A percentile compares a stretch with the other conserved stretches of the same genome.
Evolutionary conservation across 768 basidiomycete species (phyloP).

Genomic region (Inosperma sp.): DNA sequence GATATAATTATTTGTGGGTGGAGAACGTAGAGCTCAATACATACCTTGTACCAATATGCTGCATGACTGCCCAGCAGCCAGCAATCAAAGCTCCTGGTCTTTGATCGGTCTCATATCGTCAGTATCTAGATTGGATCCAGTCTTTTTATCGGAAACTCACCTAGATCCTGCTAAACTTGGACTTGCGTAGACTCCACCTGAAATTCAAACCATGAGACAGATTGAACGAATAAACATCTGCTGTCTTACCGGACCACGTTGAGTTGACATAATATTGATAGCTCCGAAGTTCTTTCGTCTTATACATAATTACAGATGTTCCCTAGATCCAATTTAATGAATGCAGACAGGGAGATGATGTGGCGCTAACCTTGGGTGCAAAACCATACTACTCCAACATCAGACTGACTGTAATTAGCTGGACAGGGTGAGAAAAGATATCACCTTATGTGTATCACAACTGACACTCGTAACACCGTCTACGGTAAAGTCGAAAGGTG

Average conservation of each 20-base stretch:
- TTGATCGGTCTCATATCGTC: conserved; percentile 4
- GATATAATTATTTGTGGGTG: neutral
- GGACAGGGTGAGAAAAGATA: conserved; percentile 1
- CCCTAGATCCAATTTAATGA: conserved; percentile 44
- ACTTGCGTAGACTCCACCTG: conserved; percentile 86
- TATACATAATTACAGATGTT: conserved; percentile 94
- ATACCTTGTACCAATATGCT: conserved; percentile 83
- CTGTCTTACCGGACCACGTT: conserved; percentile 61
- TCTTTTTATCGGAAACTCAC: conserved; percentile 36
- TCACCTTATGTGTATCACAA: conserved; percentile 92
- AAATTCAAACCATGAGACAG: conserved; percentile 10
- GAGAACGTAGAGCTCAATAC: conserved; percentile 26
- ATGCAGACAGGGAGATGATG: neutral
- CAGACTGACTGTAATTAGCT: conserved; percentile 8
- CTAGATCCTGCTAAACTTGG: conserved; percentile 88
- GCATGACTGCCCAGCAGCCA: conserved; percentile 95
- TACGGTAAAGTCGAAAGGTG: conserved; percentile 87
- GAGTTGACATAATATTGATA: conserved; percentile 87
- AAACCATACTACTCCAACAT: conserved; percentile 69
- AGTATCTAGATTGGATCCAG: neutral
- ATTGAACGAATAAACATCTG: neutral
- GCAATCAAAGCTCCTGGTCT: conserved; percentile 92
- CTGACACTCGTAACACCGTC: conserved; percentile 91
- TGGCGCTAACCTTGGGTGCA: conserved; percentile 68
- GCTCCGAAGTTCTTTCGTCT: conserved; percentile 64